Evolutionary conservation across 345 rosid genomes (phyloP).

Genomic region (Passiflora organensis): DNA sequence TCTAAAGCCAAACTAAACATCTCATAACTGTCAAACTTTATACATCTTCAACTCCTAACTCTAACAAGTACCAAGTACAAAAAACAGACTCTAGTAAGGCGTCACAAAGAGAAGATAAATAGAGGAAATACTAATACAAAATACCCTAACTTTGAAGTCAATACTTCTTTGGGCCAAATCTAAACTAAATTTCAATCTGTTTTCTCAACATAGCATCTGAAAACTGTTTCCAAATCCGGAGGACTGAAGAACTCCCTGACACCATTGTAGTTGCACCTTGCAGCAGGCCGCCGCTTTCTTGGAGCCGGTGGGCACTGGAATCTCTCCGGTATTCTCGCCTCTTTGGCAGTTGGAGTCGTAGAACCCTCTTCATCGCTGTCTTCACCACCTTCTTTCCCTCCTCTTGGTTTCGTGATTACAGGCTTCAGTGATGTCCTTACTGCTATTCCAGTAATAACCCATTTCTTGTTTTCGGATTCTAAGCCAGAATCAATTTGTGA

Average conservation of each 20-base stretch:
- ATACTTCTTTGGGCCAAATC: not conserved
- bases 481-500: conserved; percentile 43
- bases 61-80: conserved; percentile 10
- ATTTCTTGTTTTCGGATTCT: conserved; percentile 60
- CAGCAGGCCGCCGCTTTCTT: conserved; percentile 57
- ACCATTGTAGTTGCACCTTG: conserved; percentile 44
- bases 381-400: conserved; percentile 22
- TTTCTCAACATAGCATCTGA: conserved; percentile 55
- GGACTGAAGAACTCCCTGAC: conserved; percentile 75
- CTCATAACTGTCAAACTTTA: conserved; percentile 34
- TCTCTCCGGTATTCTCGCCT: conserved; percentile 67
- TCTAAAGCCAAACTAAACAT: conserved; percentile 17
- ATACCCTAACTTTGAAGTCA: conserved; percentile 5
- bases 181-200: conserved; percentile 31
- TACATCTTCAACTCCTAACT: conserved; percentile 32
- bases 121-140: conserved; percentile 7
- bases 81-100: conserved; percentile 9
- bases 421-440: conserved; percentile 62
- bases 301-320: conserved; percentile 81
- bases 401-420: conserved; percentile 47
- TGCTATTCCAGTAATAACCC: conserved; percentile 72
- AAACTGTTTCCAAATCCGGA: conserved; percentile 77
- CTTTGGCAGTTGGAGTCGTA: conserved; percentile 75
- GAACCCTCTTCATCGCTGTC: conserved; percentile 35
- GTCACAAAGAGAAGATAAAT: not conserved